Evolutionary conservation across 2,329 filamentous ascomycete genomes (phyloP), one percentile per base, ranked within the genome.

Genomic region (Chaetomiaceae sp.): DNA sequence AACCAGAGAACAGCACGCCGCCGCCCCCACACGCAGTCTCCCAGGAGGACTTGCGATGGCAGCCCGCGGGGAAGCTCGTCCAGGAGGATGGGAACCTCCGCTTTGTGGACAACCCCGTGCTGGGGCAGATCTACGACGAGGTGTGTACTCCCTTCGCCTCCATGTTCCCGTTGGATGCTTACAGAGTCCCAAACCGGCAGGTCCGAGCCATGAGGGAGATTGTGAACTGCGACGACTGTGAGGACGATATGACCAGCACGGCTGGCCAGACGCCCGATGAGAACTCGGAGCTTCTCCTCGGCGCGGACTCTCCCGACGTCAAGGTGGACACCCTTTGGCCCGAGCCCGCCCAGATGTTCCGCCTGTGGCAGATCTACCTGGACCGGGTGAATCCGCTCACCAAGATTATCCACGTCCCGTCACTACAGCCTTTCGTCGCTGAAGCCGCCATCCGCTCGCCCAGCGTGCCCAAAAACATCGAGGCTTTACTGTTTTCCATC

Each of bases 311-410:
- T 1, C 62, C 60, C 3, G 65, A 68, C 6, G 64, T 67, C 22
- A 73, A 67, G 40, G 61, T 72, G 14, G 73, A 78, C 48, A 74
- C 77, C 14, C 70, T 87, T 64, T 84, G 87, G 60, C 88, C 88
- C 0, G 73, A 81, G 4, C 79, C 83, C 0, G 76, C 81, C 12
- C 82, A 88, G 31, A 80, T 88, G 23, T 84, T 88, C 62, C 77
- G 78, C 47, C 75, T 92, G 5, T 92, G 88, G 88, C 85, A 90
- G 65, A 74, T 82, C 8, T 91, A 85, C 59, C 71, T 90, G 6
- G 83, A 89, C 45, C 84, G 88, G 56, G 83, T 91, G 51, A 87
- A 91, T 62, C 87, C 88, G 0, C 67, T 90, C 42, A 81, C 83
- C 60, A 91, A 91, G 65, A 71, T 82, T 42, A 82, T 89, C 22